These are phyloP conservation scores for Anthoceros angustus DNA, from an alignment of 225 moss, liverwort and hornwort species.

Conservation along the genomic window DNA sequence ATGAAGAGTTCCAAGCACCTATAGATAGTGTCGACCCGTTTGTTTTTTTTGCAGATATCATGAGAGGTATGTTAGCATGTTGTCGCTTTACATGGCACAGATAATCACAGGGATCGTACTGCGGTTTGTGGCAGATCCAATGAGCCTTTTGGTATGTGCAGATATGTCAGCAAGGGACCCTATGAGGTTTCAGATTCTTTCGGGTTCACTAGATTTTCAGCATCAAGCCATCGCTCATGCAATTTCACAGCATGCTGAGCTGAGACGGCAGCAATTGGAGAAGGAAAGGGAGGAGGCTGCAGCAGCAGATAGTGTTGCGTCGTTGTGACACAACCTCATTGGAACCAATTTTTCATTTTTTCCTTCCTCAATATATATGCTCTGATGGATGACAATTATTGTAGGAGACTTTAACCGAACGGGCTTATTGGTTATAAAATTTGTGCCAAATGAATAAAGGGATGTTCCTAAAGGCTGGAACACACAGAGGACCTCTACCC, in stretches of 20 bases:
- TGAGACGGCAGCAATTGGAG: constrained; percentile 79
- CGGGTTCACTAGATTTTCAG: constrained; percentile 85
- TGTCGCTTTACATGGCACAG: background rate
- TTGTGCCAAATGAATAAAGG: too few relatives aligned
- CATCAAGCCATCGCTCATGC: constrained; percentile 91
- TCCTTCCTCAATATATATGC: too few relatives aligned
- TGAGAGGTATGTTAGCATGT: constrained; percentile 50
- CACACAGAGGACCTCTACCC: too few relatives aligned
- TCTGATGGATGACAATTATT: too few relatives aligned
- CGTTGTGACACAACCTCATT: background rate
- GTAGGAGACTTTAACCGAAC: too few relatives aligned
- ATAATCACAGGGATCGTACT: background rate
- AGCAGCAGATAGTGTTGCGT: constrained; percentile 8
- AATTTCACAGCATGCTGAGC: constrained; percentile 76
- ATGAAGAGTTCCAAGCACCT: constrained; percentile 97
- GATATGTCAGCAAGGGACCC: constrained; percentile 66
- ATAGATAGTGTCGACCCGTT: constrained; percentile 92
- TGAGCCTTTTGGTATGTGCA: constrained; percentile 12
- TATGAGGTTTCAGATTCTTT: constrained; percentile 68
- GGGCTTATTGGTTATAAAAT: too few relatives aligned
- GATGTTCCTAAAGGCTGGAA: too few relatives aligned
- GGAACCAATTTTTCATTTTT: too few relatives aligned
- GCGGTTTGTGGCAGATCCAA: background rate
- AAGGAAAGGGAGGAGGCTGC: constrained; percentile 67
- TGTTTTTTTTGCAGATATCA: constrained; percentile 82